Conservation (phyloP, 2,329 filamentous ascomycete species). For the Apiospora sp. region DNA sequence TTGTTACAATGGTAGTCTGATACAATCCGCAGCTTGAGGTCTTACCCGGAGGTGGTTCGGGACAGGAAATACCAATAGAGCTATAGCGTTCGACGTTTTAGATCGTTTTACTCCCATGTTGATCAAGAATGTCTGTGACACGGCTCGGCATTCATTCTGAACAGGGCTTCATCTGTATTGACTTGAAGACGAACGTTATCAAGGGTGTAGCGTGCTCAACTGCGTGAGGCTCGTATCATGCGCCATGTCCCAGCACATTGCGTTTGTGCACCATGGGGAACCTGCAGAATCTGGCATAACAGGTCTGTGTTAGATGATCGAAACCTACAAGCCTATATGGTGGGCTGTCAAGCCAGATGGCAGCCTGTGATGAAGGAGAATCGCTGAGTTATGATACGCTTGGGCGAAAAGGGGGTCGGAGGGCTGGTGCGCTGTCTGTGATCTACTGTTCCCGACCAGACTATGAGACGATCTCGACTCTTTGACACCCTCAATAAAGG, state of each 20-base stretch:
- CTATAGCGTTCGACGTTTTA: too few relatives aligned
- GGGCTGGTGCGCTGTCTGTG: not conserved
- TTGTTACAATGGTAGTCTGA: not conserved
- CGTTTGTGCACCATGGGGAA: not conserved
- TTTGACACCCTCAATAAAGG: not conserved
- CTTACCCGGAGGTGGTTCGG: not conserved
- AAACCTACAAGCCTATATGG: not conserved
- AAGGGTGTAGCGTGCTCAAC: not conserved
- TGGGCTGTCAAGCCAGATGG: not conserved
- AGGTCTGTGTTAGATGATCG: slow-evolving; percentile 2
- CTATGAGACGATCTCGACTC: not conserved
- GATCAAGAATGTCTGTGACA: not conserved
- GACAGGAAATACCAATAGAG: not conserved
- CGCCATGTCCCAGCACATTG: not conserved
- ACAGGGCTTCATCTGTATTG: not conserved
- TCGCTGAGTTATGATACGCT: not conserved
- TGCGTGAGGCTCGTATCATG: not conserved
- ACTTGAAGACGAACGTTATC: not conserved
- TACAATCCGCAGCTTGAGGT: not conserved
- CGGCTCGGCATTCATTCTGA: not conserved
- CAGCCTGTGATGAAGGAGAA: not conserved
- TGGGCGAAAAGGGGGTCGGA: not conserved
- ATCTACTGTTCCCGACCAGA: not conserved
- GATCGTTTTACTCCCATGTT: not conserved
- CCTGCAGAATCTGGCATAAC: not conserved